Percentiles rank a stretch among this genome's conserved stretches.
Conservation (phyloP, 305 asterid species). For the Fraxinus nigra region DNA sequence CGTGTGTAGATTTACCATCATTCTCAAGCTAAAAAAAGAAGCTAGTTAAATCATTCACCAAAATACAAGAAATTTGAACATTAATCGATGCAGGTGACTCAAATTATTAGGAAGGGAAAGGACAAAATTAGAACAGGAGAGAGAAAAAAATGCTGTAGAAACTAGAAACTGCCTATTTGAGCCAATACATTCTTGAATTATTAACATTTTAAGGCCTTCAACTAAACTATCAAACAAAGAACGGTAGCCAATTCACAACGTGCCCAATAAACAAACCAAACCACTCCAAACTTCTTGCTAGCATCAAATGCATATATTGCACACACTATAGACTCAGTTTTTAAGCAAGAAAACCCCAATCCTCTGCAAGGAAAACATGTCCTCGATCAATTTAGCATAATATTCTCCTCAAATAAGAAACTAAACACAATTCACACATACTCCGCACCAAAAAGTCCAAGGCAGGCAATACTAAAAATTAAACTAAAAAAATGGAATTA, state of each 20-base stretch:
- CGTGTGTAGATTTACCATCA: not conserved
- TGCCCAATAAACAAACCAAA: not conserved
- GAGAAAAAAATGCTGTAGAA: not conserved
- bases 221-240: not conserved
- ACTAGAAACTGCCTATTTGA: not conserved
- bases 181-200: not conserved
- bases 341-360: constrained; percentile 5
- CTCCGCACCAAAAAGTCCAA: not conserved
- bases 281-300: not conserved
- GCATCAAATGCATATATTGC: not conserved
- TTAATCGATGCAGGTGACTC: not conserved
- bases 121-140: not conserved
- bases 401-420: not conserved
- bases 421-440: not conserved
- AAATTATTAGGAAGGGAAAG: not conserved
- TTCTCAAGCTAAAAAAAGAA: not conserved
- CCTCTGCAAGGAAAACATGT: not conserved
- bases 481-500: not conserved
- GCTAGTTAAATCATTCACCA: not conserved
- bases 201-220: not conserved
- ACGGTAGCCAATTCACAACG: not conserved
- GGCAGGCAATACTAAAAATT: constrained; percentile 1
- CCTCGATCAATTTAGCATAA: not conserved
- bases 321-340: not conserved
- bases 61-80: not conserved